Base-by-base conservation (phyloP, 768 basidiomycete species). In the Suillus subluteus region DNA sequence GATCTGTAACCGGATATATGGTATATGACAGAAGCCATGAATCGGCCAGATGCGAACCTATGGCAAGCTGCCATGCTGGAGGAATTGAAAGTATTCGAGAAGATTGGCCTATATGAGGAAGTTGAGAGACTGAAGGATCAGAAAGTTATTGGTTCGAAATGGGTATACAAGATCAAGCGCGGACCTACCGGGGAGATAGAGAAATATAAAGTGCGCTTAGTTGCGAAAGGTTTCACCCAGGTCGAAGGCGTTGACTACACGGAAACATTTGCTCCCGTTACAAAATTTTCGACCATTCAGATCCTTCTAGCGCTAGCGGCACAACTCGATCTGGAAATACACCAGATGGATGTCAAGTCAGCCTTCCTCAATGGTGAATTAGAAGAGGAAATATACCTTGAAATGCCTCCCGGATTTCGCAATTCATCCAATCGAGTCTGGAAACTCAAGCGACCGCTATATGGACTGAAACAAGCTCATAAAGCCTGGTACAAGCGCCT, bases 121-220 rank as follows among this genome's bases (percentile, higher is more conserved):
- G 62, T 63, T 6, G 35, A 63, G 11, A 8, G 26, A 6, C 62
- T 11, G 12, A n/a, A 21, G 6, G 46, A 37, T 18, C 5, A 8
- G 50, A 65, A 65, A 41, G 54, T 40, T 26, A 44, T 58, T 32
- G 52, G 13, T 41, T 38, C 16, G 12, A 66, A 43, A 37, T 46
- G 16, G 64, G 46, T 18, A 55, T 68, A 41, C n/a, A 61, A 30
- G 15, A 32, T n/a, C 13, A 61, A 21, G 40, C 32, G 13, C 1
- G 65, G 37, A 46, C 62, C 52, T 30, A 66, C 70, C 7, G 82
- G 81, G 16, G 63, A 69, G 0, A 70, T 82, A 32, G 62, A 64
- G 0, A 65, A 71, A 0, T 76, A 78, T 73, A 83, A 84, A 70
- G 81, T 77, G 3, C 65, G 79, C 1, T 70, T 84, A 4, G 82